A percentile compares a stretch with the other conserved stretches of the same genome.
Evolutionary conservation across 768 basidiomycete species (phyloP).

Genomic region (Pulveroboletus ravenelii): DNA sequence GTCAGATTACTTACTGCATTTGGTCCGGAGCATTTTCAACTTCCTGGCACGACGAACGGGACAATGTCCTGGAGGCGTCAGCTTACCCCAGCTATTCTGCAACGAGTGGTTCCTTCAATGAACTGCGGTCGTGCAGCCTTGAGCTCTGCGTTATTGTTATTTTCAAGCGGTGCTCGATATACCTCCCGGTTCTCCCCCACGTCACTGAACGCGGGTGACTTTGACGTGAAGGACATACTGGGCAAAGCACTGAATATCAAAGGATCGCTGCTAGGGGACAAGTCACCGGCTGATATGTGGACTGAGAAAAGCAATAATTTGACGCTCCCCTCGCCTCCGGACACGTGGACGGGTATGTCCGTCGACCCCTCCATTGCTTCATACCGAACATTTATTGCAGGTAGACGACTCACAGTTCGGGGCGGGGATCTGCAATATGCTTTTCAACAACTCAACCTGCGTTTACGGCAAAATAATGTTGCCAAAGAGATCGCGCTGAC

Average conservation of each 20-base stretch:
- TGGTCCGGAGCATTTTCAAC: slow-evolving; percentile 9
- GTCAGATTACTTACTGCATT: slow-evolving; percentile 14
- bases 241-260: slow-evolving; percentile 14
- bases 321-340: slow-evolving; percentile 35
- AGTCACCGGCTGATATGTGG: slow-evolving; percentile 37
- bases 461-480: slow-evolving; percentile 55
- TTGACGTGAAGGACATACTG: slow-evolving; percentile 13
- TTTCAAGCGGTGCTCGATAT: slow-evolving; percentile 6
- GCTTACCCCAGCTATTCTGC: slow-evolving; percentile 10
- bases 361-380: background rate
- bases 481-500: slow-evolving; percentile 42
- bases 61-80: slow-evolving; percentile 22
- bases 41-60: background rate
- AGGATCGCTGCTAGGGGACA: slow-evolving; percentile 8
- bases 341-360: slow-evolving; percentile 50
- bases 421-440: slow-evolving; percentile 43
- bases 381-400: slow-evolving; percentile 33
- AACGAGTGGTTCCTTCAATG: slow-evolving; percentile 3
- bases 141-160: background rate
- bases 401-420: slow-evolving; percentile 53
- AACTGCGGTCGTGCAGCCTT: background rate
- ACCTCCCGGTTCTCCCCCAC: slow-evolving; percentile 5
- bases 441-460: slow-evolving; percentile 45
- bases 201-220: background rate
- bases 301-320: slow-evolving; percentile 19